A percentile compares a stretch with the other conserved stretches of the same genome.
Evolutionary conservation across 129 eudicot species (phyloP).

Genomic region (Flaveria sonorensis): DNA sequence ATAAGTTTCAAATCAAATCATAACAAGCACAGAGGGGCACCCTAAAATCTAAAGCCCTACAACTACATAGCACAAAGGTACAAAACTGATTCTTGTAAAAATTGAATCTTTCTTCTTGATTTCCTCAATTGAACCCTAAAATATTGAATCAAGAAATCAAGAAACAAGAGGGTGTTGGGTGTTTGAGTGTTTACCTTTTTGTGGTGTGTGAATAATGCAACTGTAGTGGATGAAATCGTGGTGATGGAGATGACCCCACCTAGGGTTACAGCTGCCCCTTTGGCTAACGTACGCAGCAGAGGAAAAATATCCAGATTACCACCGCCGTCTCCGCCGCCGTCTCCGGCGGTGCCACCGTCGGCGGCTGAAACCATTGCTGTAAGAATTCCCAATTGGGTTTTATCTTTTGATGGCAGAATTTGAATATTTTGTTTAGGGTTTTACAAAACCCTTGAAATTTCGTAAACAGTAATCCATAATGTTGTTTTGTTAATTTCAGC

Average conservation of each 20-base stretch:
- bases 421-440: background rate
- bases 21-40: too few species aligned
- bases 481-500: too few species aligned
- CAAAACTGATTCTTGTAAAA: background rate
- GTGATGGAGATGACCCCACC: conserved; percentile 49
- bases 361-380: conserved; percentile 52
- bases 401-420: background rate
- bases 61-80: conserved; percentile 5
- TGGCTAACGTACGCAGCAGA: conserved; percentile 41
- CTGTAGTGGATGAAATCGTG: conserved; percentile 40
- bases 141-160: conserved; percentile 1
- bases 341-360: conserved; percentile 20
- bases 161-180: background rate
- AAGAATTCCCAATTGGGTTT: conserved; percentile 45
- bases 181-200: conserved; percentile 33
- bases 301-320: conserved; percentile 16
- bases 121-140: background rate
- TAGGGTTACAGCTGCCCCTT: conserved; percentile 47
- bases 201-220: conserved; percentile 30
- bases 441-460: background rate
- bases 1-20: too few species aligned
- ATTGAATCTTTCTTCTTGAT: conserved; percentile 8
- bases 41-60: background rate
- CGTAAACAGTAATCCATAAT: background rate
- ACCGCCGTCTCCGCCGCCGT: conserved; percentile 10